Conservation (phyloP, 192 early-diverging fungal species). For the Coemansia sp. region DNA sequence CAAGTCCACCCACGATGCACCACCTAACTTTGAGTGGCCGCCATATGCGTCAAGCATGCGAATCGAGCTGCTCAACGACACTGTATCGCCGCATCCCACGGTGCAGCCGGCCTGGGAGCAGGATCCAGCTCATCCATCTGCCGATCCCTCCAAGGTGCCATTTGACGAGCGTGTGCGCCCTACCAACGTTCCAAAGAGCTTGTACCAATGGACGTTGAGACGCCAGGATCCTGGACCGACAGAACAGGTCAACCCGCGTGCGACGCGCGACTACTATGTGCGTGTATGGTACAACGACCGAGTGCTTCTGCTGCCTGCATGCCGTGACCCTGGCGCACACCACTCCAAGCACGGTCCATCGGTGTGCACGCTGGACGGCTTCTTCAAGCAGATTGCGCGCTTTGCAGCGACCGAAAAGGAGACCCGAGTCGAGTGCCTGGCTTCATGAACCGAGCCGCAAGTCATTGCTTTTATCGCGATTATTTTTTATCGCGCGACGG, state of each 20-base stretch:
- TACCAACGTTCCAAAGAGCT: slow-evolving; percentile 29
- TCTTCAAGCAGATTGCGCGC: slow-evolving; percentile 49
- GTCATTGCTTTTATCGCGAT: neutral
- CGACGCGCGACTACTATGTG: slow-evolving; percentile 48
- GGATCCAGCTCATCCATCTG: slow-evolving; percentile 19
- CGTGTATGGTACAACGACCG: slow-evolving; percentile 54
- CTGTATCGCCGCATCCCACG: slow-evolving; percentile 20
- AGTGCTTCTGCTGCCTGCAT: slow-evolving; percentile 38
- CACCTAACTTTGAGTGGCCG: slow-evolving; percentile 28
- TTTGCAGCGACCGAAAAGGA: slow-evolving; percentile 39
- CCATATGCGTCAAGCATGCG: slow-evolving; percentile 40
- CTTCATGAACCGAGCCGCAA: neutral
- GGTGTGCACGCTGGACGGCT: slow-evolving; percentile 53
- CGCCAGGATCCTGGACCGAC: neutral
- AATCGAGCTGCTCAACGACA: slow-evolving; percentile 49
- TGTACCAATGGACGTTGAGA: slow-evolving; percentile 34
- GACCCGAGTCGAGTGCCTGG: slow-evolving; percentile 5
- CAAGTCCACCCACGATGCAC: neutral
- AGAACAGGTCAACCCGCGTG: slow-evolving; percentile 24
- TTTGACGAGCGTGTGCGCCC: slow-evolving; percentile 34
- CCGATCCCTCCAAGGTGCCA: slow-evolving; percentile 22
- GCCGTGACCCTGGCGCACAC: slow-evolving; percentile 50
- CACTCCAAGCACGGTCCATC: slow-evolving; percentile 36
- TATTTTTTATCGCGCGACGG: neutral
- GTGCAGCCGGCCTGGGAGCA: slow-evolving; percentile 42